phyloP scores from a whole-genome alignment of 2,329 filamentous ascomycete species.

The Venturiaceae sp. region DNA sequence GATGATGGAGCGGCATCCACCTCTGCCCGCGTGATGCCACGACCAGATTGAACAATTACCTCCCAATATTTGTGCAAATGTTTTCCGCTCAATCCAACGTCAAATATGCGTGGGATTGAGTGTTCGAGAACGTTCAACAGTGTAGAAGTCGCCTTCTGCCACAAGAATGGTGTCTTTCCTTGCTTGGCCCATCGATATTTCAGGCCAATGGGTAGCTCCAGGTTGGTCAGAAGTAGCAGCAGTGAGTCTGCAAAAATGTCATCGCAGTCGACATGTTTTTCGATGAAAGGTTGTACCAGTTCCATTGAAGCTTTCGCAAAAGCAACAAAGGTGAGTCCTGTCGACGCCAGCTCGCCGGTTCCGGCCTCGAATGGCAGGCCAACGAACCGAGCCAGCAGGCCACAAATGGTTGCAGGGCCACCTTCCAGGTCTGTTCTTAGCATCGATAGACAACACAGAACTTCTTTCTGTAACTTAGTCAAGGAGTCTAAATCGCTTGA shows the following conservation, averaged over 20 bases:
- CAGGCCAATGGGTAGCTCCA: slow-evolving; percentile 42
- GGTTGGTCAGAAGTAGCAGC: not conserved
- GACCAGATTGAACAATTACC: slow-evolving; percentile 27
- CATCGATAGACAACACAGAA: slow-evolving; percentile 57
- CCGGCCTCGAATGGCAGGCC: slow-evolving; percentile 53
- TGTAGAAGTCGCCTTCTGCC: slow-evolving; percentile 69
- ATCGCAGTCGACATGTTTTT: slow-evolving; percentile 49
- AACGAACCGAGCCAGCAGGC: slow-evolving; percentile 60
- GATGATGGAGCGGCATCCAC: slow-evolving; percentile 19
- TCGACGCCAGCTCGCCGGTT: slow-evolving; percentile 11
- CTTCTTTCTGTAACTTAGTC: slow-evolving; percentile 61
- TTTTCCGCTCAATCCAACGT: slow-evolving; percentile 24
- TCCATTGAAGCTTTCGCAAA: slow-evolving; percentile 75
- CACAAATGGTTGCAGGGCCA: slow-evolving; percentile 58
- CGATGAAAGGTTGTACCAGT: slow-evolving; percentile 52
- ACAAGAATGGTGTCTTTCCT: slow-evolving; percentile 62
- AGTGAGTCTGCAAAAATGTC: slow-evolving; percentile 1
- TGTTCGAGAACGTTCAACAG: slow-evolving; percentile 58
- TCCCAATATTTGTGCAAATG: slow-evolving; percentile 52
- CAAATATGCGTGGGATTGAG: slow-evolving; percentile 42
- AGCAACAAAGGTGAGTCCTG: slow-evolving; percentile 74
- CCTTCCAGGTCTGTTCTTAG: slow-evolving; percentile 57
- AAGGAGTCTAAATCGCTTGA: slow-evolving; percentile 63
- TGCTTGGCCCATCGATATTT: slow-evolving; percentile 73
- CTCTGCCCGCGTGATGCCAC: slow-evolving; percentile 21